Percentiles rank a stretch among this genome's conserved stretches.
phyloP scores from a whole-genome alignment of 441 rosid species.

The Geranium incanum region DNA sequence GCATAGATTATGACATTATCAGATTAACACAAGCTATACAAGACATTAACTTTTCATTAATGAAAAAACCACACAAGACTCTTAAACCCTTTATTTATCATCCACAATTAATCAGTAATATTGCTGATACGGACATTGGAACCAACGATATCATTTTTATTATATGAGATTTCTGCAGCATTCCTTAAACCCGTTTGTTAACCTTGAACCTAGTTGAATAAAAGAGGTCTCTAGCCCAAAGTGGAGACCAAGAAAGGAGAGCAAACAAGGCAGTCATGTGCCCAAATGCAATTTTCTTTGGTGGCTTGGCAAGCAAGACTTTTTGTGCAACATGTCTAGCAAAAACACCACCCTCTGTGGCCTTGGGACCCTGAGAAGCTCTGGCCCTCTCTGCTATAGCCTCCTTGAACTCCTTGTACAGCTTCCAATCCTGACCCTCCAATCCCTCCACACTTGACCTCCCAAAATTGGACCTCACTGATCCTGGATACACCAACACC shows the following conservation, averaged over 20 bases:
- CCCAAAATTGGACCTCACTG: conserved; percentile 48
- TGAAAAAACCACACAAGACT: too few species aligned
- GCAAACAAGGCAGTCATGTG: conserved; percentile 49
- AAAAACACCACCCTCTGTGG: conserved; percentile 35
- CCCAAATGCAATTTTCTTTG: conserved; percentile 44
- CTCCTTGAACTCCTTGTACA: conserved; percentile 41
- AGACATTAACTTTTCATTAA: too few species aligned
- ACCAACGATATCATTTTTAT: too few species aligned
- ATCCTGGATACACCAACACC: conserved; percentile 42
- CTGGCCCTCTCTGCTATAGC: conserved; percentile 42
- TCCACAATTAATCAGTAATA: too few species aligned
- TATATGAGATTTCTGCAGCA: too few species aligned
- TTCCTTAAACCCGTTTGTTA: conserved; percentile 23
- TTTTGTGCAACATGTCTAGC: conserved; percentile 51
- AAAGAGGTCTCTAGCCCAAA: conserved; percentile 49
- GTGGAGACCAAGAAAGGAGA: conserved; percentile 47
- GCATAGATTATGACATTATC: too few species aligned
- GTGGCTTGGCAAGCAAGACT: conserved; percentile 45
- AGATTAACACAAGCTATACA: too few species aligned
- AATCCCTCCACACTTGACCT: conserved; percentile 28
- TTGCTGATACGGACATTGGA: too few species aligned
- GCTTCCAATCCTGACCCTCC: conserved; percentile 38
- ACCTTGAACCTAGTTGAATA: conserved; percentile 33
- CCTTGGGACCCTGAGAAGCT: conserved; percentile 41
- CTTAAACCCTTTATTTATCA: too few species aligned